Conservation (phyloP, 2,329 filamentous ascomycete species). For the Lasiodiplodia sp. region DNA sequence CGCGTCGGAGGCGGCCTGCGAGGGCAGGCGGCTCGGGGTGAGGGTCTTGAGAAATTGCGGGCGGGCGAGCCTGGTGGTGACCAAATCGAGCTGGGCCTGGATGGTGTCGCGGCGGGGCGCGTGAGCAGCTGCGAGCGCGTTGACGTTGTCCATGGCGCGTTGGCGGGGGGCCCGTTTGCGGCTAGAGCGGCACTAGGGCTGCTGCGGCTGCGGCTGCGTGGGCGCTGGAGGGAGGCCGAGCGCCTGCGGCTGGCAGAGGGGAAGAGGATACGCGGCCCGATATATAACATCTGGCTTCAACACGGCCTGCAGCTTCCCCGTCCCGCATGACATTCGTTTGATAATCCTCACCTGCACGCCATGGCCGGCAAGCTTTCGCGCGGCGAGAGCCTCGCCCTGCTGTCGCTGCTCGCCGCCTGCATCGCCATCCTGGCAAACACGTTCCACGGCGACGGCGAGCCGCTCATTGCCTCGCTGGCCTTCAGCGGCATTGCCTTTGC, state of each 20-base stretch:
- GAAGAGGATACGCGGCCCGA: conserved; percentile 25
- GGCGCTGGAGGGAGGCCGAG: conserved; percentile 6
- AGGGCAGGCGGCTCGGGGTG: conserved; percentile 47
- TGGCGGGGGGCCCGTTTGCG: background rate
- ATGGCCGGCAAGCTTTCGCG: conserved; percentile 54
- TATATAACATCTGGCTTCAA: conserved; percentile 28
- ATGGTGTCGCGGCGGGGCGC: conserved; percentile 26
- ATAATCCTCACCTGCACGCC: conserved; percentile 4
- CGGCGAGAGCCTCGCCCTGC: conserved; percentile 63
- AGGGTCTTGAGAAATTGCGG: conserved; percentile 45
- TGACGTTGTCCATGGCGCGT: conserved; percentile 25
- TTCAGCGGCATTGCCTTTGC: conserved; percentile 86
- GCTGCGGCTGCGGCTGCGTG: background rate
- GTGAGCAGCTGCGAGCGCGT: conserved; percentile 12
- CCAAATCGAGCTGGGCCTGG: conserved; percentile 28
- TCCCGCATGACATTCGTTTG: conserved; percentile 21
- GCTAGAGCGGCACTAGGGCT: conserved; percentile 12
- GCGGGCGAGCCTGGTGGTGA: conserved; percentile 37
- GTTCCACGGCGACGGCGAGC: conserved; percentile 84
- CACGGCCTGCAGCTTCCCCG: conserved; percentile 15
- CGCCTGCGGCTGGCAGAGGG: background rate
- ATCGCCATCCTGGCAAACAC: conserved; percentile 79
- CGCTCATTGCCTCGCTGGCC: conserved; percentile 85
- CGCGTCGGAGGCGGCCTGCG: conserved; percentile 47
- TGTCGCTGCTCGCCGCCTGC: conserved; percentile 72